A percentile compares a stretch with the other conserved stretches of the same genome.
phyloP scores from a whole-genome alignment of 2,329 filamentous ascomycete species.

The Aspergillus proliferans region DNA sequence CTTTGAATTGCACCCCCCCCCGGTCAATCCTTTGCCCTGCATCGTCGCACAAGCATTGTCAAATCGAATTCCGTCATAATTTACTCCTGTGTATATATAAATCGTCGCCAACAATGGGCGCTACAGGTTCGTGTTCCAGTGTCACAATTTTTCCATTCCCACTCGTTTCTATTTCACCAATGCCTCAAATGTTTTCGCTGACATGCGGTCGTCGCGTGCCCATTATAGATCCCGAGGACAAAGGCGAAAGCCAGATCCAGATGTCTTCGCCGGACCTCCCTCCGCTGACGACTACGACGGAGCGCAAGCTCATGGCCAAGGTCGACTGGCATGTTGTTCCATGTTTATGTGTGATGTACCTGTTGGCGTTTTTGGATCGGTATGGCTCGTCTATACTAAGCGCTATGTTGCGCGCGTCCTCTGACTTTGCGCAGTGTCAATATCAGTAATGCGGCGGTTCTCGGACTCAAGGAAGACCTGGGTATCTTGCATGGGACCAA shows the following conservation, averaged over 20 bases:
- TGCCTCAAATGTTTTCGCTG: neutral
- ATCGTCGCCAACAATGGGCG: conserved; percentile 3
- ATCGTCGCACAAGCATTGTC: neutral
- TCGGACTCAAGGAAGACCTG: conserved; percentile 59
- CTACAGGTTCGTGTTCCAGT: conserved; percentile 9
- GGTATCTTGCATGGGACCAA: conserved; percentile 47
- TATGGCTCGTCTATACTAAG: conserved; percentile 13
- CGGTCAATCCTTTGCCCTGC: neutral
- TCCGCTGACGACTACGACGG: conserved; percentile 36
- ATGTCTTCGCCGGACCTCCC: conserved; percentile 18
- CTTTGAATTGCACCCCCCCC: too few relatives aligned
- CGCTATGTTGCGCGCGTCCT: conserved; percentile 4
- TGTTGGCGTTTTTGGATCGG: conserved; percentile 60
- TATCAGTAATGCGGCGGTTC: conserved; percentile 69
- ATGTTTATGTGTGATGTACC: conserved; percentile 65
- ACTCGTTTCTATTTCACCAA: neutral
- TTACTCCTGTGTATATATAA: conserved; percentile 1
- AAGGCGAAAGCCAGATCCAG: conserved; percentile 15
- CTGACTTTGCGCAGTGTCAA: conserved; percentile 52
- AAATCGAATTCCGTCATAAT: neutral
- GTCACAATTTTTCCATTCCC: neutral
- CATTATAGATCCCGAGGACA: conserved; percentile 8
- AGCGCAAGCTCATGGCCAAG: conserved; percentile 60
- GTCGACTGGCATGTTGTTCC: conserved; percentile 68
- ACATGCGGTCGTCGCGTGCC: neutral